These are phyloP conservation scores for Yamagishiella unicocca DNA, from an alignment of 139 green algal species.

Conservation along the genomic window DNA sequence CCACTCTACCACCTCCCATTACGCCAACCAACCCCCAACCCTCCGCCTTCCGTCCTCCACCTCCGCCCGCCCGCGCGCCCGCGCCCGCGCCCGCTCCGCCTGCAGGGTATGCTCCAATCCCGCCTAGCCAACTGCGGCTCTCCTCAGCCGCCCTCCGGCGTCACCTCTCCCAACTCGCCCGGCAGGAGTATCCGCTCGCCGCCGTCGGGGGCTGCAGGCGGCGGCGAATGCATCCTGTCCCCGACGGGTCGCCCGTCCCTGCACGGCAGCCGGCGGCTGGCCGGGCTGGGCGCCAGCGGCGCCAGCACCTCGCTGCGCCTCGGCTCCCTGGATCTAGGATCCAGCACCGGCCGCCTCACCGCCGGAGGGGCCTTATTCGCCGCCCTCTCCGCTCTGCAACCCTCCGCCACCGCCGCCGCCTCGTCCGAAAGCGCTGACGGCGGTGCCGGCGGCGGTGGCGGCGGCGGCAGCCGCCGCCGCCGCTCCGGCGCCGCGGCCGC, in stretches of 20 bases:
- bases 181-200: background rate
- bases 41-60: background rate
- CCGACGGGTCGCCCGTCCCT: background rate
- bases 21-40: background rate
- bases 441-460: background rate
- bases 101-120: slow-evolving; percentile 15
- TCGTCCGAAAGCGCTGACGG: background rate
- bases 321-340: slow-evolving; percentile 11
- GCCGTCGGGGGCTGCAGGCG: background rate
- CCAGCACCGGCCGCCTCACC: background rate
- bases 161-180: background rate
- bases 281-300: background rate
- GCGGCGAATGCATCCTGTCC: background rate
- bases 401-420: background rate
- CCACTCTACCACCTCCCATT: background rate
- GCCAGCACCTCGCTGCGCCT: background rate
- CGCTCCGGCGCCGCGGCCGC: background rate
- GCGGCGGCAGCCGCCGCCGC: background rate
- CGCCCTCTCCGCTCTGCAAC: background rate
- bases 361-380: background rate
- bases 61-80: background rate
- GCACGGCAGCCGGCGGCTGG: background rate
- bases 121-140: background rate
- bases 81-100: background rate
- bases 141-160: background rate